These are phyloP conservation scores for Xylaria sp. DNA, from an alignment of 2,329 filamentous ascomycete genomes.

Conservation along the genomic window DNA sequence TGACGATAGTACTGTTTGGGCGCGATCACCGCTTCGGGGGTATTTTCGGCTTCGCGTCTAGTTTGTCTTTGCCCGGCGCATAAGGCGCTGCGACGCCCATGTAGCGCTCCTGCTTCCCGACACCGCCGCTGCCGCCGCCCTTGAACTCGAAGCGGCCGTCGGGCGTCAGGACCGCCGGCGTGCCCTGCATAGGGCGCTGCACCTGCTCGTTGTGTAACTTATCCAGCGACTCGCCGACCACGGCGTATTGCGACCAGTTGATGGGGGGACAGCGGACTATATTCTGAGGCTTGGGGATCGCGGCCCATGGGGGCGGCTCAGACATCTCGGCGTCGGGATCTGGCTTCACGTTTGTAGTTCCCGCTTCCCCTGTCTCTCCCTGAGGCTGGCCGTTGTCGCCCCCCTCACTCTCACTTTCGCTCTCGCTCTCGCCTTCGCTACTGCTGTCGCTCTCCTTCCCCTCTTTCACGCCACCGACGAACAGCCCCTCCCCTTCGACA, in stretches of 20 bases:
- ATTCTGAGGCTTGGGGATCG: constrained; percentile 81
- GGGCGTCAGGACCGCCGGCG: constrained; percentile 58
- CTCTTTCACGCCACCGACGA: constrained; percentile 33
- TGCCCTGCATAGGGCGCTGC: constrained; percentile 68
- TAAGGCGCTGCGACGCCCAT: constrained; percentile 68
- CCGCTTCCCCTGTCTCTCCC: not conserved
- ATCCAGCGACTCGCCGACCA: constrained; percentile 87
- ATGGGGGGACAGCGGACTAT: constrained; percentile 87
- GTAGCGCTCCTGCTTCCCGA: constrained; percentile 57
- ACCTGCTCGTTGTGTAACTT: constrained; percentile 85
- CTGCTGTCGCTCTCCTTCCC: constrained; percentile 45
- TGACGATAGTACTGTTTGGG: not conserved
- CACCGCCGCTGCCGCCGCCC: constrained; percentile 50
- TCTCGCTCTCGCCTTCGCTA: constrained; percentile 35
- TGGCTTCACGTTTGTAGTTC: constrained; percentile 11
- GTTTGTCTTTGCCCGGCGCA: constrained; percentile 62
- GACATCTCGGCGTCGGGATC: constrained; percentile 4
- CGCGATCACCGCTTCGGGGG: constrained; percentile 41
- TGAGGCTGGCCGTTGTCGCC: constrained; percentile 37
- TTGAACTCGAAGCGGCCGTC: constrained; percentile 64
- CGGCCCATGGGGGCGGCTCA: constrained; percentile 61
- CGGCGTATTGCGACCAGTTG: constrained; percentile 94
- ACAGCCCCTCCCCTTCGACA: constrained; percentile 51
- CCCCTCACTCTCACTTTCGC: constrained; percentile 32
- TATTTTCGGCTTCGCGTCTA: constrained; percentile 53